Evolutionary conservation across 768 basidiomycete genomes (phyloP).

Genomic region (Cantharellus anzutake): DNA sequence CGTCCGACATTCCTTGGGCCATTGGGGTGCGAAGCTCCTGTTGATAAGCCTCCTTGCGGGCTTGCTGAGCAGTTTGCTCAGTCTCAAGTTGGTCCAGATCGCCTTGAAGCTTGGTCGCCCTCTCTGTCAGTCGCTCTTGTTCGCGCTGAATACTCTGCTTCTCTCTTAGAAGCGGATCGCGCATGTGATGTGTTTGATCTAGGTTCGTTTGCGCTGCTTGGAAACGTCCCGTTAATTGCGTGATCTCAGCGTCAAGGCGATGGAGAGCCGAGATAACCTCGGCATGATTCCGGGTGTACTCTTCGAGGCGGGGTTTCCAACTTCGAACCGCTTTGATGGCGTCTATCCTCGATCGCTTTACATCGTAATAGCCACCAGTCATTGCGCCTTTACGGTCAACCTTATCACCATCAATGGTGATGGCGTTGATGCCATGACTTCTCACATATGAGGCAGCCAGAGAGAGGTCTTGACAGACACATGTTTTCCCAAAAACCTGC

Average conservation of each 20-base stretch:
- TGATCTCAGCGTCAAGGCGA: conserved; percentile 72
- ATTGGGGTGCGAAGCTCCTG: conserved; percentile 59
- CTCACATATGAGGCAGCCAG: conserved; percentile 90
- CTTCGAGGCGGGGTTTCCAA: conserved; percentile 56
- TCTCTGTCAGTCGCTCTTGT: conserved; percentile 44
- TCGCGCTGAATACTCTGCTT: conserved; percentile 39
- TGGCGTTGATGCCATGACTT: conserved; percentile 87
- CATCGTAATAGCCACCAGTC: conserved; percentile 91
- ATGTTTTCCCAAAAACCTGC: conserved; percentile 95
- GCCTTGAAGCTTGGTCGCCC: conserved; percentile 42
- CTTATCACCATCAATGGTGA: conserved; percentile 94
- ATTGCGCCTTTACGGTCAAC: conserved; percentile 91
- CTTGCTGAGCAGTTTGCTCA: conserved; percentile 42
- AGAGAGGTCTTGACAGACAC: conserved; percentile 82
- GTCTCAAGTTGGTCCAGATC: conserved; percentile 53
- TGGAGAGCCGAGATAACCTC: conserved; percentile 59
- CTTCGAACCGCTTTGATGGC: conserved; percentile 55
- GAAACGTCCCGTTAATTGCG: conserved; percentile 49
- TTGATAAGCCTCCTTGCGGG: conserved; percentile 43
- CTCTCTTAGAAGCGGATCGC: conserved; percentile 50
- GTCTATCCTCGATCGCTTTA: conserved; percentile 77
- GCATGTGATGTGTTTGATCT: conserved; percentile 43
- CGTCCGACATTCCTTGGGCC: conserved; percentile 47
- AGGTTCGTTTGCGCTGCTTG: conserved; percentile 52
- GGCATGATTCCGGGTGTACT: conserved; percentile 39